These are phyloP conservation scores for Podila verticillata DNA, from an alignment of 192 early-diverging fungal species.

Conservation along the genomic window DNA sequence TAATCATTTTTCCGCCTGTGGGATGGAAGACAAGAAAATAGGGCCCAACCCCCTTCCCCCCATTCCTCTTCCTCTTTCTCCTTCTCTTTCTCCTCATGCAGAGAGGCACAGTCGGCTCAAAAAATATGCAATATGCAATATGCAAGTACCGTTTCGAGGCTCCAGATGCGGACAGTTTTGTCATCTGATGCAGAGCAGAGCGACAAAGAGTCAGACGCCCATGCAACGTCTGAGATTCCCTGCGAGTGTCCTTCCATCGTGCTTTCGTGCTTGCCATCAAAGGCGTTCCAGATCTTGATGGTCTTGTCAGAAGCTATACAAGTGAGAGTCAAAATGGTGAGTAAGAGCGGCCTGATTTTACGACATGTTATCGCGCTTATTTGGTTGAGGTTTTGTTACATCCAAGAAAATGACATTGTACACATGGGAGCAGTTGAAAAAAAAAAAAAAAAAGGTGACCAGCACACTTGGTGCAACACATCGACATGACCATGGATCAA, in stretches of 20 bases:
- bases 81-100: too few species aligned
- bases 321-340: background rate
- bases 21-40: background rate
- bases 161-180: slow-evolving; percentile 95
- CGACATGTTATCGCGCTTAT: too few species aligned
- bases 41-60: too few species aligned
- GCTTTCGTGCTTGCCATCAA: slow-evolving; percentile 82
- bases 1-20: background rate
- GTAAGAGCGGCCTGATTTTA: background rate
- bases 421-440: too few species aligned
- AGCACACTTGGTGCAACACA: too few species aligned
- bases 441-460: too few species aligned
- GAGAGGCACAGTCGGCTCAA: background rate
- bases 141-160: slow-evolving; percentile 70
- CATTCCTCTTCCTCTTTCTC: too few species aligned
- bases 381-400: too few species aligned
- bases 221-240: slow-evolving; percentile 96
- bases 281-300: slow-evolving; percentile 92
- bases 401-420: too few species aligned
- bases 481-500: too few species aligned
- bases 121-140: slow-evolving; percentile 10
- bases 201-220: slow-evolving; percentile 91
- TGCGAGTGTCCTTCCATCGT: slow-evolving; percentile 90
- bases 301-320: slow-evolving; percentile 91
- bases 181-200: slow-evolving; percentile 96